Base-by-base conservation (phyloP, 2,329 filamentous ascomycete species). In the Xylaria sp. region DNA sequence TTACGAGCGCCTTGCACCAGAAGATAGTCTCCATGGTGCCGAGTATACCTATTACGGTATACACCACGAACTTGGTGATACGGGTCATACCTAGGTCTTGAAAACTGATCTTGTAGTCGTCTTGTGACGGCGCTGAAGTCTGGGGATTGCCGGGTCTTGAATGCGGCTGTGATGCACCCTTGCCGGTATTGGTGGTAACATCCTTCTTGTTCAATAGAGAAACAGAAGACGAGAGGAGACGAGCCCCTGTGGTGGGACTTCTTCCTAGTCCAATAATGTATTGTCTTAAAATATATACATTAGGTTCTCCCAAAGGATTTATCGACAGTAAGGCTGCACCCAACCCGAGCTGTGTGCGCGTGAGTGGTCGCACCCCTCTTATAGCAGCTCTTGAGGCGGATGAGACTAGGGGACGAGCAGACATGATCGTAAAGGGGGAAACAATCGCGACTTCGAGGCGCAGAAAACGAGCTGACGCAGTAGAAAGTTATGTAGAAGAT, bases 21-120 rank as follows among this genome's bases (percentile, higher is more conserved):
- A 79, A 77, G 51, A 74, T 74, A 20, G 74, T 73, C 65, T 79
- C 78, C 59, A 79, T 74, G 1, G 75, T 77, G 9, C 77, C 75
- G 61, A 77, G 71, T 27, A 77, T 67, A 53, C 73, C 67, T 36
- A 79, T 42, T 15, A 75, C 65, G 7, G 67, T 63, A 56, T 76
- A 54, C 22, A 78, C 72, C 42, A 73, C 70, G 25, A 75, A 65
- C 45, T 73, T 77, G 39, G 73, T 72, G 44, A 69, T 75, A 50
- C 70, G 71, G 29, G 68, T 73, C 61, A 79, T 74, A 9, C 75
- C 75, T 3, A 79, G 68, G 20, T 69, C 71, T 36, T 74, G 70
- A 22, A 79, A 72, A 49, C 69, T 66, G 70, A 78, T 68, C 11
- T 58, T 61, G 20, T 65, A 63, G 10, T 55, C 51, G 2, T 69